Percentiles rank a stretch among this genome's conserved stretches.
Evolutionary conservation across 306 rosid species (phyloP).

Genomic region (Pyrus communis): DNA sequence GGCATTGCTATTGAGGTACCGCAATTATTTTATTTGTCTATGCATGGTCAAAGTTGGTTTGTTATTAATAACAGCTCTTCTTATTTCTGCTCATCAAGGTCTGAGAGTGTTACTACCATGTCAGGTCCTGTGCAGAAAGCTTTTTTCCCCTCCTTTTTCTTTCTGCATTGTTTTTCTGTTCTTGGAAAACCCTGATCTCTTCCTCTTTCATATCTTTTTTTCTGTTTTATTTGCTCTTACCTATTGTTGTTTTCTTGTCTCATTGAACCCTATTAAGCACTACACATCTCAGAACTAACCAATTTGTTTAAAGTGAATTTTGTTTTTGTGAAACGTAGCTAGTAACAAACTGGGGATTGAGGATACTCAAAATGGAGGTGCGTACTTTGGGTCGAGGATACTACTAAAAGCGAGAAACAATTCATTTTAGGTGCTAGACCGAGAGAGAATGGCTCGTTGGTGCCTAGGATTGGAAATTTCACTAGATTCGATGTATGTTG

Average conservation of each 20-base stretch:
- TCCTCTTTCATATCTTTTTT: not conserved
- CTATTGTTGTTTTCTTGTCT: not conserved
- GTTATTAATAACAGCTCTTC: not conserved
- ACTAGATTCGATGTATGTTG: too few relatives aligned
- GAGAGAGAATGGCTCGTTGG: not conserved
- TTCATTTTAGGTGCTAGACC: not conserved
- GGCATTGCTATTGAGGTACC: constrained; percentile 81
- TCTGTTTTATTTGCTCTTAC: not conserved
- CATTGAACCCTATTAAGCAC: not conserved
- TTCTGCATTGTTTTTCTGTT: not conserved
- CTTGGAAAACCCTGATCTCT: not conserved
- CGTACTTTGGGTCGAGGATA: not conserved
- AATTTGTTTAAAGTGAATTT: not conserved
- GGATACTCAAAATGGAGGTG: not conserved
- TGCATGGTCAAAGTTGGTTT: constrained; percentile 7
- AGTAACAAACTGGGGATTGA: not conserved
- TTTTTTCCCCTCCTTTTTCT: not conserved
- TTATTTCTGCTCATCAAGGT: not conserved
- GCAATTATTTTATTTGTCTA: constrained; percentile 14
- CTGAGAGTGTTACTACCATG: not conserved
- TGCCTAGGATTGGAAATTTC: not conserved
- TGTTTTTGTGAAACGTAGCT: not conserved
- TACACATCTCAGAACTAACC: not conserved
- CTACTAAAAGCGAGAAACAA: not conserved
- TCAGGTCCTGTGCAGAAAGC: not conserved